phyloP scores from a whole-genome alignment of 768 basidiomycete genomes.

The Gautieria morchelliformis region DNA sequence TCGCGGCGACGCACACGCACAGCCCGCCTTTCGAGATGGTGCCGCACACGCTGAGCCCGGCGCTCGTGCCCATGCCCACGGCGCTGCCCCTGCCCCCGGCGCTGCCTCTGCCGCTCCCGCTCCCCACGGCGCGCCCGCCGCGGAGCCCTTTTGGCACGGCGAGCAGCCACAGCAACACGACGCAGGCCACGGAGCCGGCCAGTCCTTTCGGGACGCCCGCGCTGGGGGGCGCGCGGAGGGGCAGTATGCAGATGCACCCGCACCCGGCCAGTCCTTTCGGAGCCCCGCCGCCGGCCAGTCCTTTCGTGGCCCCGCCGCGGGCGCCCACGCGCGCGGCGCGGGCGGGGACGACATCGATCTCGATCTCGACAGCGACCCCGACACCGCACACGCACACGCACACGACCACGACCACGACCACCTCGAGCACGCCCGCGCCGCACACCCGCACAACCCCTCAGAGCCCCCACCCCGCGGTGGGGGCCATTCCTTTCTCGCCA shows the following conservation, averaged over 20 bases:
- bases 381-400: not conserved
- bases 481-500: too few relatives aligned
- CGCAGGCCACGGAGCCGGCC: slow-evolving; percentile 25
- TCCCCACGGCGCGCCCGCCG: slow-evolving; percentile 9
- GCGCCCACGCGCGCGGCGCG: slow-evolving; percentile 27
- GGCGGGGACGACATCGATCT: slow-evolving; percentile 19
- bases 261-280: not conserved
- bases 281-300: slow-evolving; percentile 45
- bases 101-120: not conserved
- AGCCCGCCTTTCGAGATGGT: not conserved
- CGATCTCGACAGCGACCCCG: slow-evolving; percentile 2
- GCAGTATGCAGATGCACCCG: not conserved
- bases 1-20: not conserved
- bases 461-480: too few relatives aligned
- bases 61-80: not conserved
- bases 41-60: not conserved
- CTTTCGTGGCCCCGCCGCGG: slow-evolving; percentile 58
- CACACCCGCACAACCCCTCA: too few relatives aligned
- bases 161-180: slow-evolving; percentile 10
- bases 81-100: not conserved
- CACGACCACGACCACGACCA: not conserved
- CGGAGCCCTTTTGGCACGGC: slow-evolving; percentile 1
- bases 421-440: too few relatives aligned
- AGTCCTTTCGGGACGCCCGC: slow-evolving; percentile 63
- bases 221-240: slow-evolving; percentile 27